Evolutionary conservation across 176 grass and related monocot genomes (phyloP).

Genomic region (Alopecurus myosuroides): DNA sequence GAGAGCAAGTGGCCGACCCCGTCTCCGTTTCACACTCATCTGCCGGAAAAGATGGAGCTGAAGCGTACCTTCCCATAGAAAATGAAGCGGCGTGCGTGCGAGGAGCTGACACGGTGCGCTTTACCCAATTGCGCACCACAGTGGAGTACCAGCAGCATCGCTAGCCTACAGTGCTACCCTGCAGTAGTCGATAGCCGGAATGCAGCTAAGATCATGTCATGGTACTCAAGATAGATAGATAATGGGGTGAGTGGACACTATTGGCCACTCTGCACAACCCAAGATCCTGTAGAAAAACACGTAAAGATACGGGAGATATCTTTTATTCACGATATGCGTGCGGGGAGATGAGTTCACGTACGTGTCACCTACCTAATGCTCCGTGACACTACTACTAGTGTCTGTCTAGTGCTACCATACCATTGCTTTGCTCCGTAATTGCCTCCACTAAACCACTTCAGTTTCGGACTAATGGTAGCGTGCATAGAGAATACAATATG

Average conservation of each 20-base stretch:
- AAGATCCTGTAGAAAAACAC: not conserved
- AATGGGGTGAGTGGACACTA: not conserved
- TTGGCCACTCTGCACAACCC: not conserved
- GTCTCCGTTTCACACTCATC: slow-evolving; percentile 2
- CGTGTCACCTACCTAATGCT: not conserved
- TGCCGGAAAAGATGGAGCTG: slow-evolving; percentile 24
- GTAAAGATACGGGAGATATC: not conserved
- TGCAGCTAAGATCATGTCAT: not conserved
- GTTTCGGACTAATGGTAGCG: too few relatives aligned
- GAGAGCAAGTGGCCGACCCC: slow-evolving; percentile 4
- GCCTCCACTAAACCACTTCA: too few relatives aligned
- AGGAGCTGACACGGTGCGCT: slow-evolving; percentile 4
- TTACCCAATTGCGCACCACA: not conserved
- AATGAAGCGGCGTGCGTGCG: not conserved
- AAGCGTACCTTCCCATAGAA: not conserved
- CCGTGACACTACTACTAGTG: not conserved
- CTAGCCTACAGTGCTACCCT: not conserved
- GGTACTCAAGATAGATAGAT: not conserved
- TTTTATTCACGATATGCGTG: not conserved
- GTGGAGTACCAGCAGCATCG: not conserved
- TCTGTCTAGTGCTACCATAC: too few relatives aligned
- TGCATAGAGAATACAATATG: too few relatives aligned
- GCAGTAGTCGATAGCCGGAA: not conserved
- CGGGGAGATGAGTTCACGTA: too few relatives aligned
- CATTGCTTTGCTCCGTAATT: too few relatives aligned